Conservation (phyloP, 768 basidiomycete genomes). For the Agaricus blazei region DNA sequence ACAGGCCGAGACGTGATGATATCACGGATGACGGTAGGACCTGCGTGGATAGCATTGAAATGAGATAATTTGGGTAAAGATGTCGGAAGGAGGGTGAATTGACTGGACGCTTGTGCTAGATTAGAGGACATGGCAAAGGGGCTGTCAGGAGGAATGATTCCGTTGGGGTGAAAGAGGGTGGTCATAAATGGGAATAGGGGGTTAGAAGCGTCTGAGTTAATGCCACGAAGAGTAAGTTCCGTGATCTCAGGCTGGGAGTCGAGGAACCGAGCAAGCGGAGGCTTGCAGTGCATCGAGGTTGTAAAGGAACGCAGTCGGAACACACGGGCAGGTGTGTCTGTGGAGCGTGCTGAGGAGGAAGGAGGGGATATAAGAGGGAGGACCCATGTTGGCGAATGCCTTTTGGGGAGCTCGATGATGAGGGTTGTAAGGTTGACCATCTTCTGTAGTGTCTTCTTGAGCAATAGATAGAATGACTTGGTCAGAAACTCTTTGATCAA, state of each 20-base stretch:
- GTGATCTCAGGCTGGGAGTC: slow-evolving; percentile 40
- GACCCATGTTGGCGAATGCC: slow-evolving; percentile 41
- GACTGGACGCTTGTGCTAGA: slow-evolving; percentile 5
- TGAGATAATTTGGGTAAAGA: slow-evolving; percentile 43
- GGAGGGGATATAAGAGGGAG: slow-evolving; percentile 21
- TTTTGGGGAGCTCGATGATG: slow-evolving; percentile 44
- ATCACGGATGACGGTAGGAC: slow-evolving; percentile 37
- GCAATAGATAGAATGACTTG: slow-evolving; percentile 42
- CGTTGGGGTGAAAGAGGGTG: slow-evolving; percentile 10
- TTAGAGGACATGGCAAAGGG: slow-evolving; percentile 11
- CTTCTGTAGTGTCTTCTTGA: slow-evolving; percentile 37
- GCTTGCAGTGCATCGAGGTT: slow-evolving; percentile 52
- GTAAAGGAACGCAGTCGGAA: slow-evolving; percentile 44
- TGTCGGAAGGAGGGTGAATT: slow-evolving; percentile 29
- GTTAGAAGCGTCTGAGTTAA: slow-evolving; percentile 26
- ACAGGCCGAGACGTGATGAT: slow-evolving; percentile 45
- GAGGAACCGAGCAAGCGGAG: slow-evolving; percentile 44
- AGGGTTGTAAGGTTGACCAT: slow-evolving; percentile 37
- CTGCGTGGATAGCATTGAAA: slow-evolving; percentile 52
- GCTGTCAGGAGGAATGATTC: slow-evolving; percentile 16
- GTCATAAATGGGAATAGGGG: slow-evolving; percentile 19
- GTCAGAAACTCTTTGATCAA: slow-evolving; percentile 33
- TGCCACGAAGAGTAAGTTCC: slow-evolving; percentile 54
- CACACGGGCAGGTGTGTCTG: slow-evolving; percentile 17
- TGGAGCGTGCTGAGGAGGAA: not conserved